Conservation (phyloP, 2,329 filamentous ascomycete genomes). For the Ceratocystis diversiconidia region DNA sequence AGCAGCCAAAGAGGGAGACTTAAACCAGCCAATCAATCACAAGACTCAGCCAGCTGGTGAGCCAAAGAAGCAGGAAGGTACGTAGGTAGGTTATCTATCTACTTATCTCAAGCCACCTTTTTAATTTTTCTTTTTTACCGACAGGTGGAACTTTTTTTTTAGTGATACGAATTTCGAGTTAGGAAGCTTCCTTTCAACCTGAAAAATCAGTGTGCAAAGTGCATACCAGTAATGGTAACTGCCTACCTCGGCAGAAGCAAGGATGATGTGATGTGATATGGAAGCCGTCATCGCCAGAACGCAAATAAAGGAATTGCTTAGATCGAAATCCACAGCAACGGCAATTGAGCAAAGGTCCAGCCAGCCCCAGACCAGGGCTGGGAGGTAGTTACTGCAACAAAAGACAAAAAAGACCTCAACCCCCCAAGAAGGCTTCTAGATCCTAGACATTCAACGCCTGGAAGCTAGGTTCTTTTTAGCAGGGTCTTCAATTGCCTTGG, state of each 20-base stretch:
- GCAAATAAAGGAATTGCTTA: background rate
- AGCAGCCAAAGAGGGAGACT: background rate
- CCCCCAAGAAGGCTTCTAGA: background rate
- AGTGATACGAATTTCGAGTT: background rate
- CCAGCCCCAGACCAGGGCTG: background rate
- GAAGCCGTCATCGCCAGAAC: background rate
- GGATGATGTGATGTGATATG: constrained; percentile 2
- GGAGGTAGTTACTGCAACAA: background rate
- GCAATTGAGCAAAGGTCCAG: background rate
- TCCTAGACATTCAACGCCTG: background rate
- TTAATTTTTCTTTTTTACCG: background rate
- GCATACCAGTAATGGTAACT: background rate
- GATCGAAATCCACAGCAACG: constrained; percentile 1
- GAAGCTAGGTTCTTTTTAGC: background rate
- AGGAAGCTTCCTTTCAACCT: background rate
- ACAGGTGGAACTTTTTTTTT: background rate
- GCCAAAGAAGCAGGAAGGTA: background rate
- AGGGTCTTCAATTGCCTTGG: background rate
- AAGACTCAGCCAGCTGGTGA: background rate
- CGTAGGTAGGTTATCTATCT: background rate
- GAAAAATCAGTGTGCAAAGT: background rate
- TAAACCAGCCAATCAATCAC: background rate
- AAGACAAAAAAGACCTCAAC: constrained; percentile 6
- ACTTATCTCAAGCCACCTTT: background rate
- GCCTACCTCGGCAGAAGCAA: constrained; percentile 11